These are phyloP conservation scores for Gnaphalium uliginosum DNA, from an alignment of 129 eudicot species.

Conservation along the genomic window DNA sequence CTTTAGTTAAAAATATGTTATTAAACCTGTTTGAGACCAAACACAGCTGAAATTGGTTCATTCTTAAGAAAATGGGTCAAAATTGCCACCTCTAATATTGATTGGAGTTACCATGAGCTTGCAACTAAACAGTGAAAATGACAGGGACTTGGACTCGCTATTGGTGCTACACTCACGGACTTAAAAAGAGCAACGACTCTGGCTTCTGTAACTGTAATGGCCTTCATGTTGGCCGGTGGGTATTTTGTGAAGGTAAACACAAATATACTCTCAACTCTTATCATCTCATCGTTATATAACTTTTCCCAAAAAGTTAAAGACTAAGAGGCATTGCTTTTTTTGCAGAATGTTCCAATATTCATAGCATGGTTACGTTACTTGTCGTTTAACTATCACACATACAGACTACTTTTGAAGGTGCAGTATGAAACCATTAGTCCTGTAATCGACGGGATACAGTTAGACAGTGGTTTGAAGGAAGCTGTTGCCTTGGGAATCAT, in stretches of 20 bases:
- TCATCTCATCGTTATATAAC: neutral
- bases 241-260: slow-evolving; percentile 70
- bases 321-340: neutral
- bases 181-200: slow-evolving; percentile 78
- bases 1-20: neutral
- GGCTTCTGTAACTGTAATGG: slow-evolving; percentile 92
- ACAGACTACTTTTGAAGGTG: slow-evolving; percentile 82
- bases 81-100: neutral
- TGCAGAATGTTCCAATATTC: slow-evolving; percentile 84
- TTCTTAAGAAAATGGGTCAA: neutral
- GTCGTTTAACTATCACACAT: slow-evolving; percentile 92
- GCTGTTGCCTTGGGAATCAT: slow-evolving; percentile 59
- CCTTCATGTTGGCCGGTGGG: slow-evolving; percentile 97
- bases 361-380: slow-evolving; percentile 87
- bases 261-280: neutral
- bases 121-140: slow-evolving; percentile 10
- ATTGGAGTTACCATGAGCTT: neutral
- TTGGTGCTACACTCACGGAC: slow-evolving; percentile 88
- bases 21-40: neutral
- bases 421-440: slow-evolving; percentile 63
- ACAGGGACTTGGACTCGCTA: slow-evolving; percentile 90
- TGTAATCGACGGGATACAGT: slow-evolving; percentile 45
- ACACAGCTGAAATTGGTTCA: neutral
- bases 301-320: neutral
- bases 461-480: slow-evolving; percentile 66